A percentile compares a stretch with the other conserved stretches of the same genome.
Conservation (phyloP, 257 asterid species). For the Haberlea rhodopensis region DNA sequence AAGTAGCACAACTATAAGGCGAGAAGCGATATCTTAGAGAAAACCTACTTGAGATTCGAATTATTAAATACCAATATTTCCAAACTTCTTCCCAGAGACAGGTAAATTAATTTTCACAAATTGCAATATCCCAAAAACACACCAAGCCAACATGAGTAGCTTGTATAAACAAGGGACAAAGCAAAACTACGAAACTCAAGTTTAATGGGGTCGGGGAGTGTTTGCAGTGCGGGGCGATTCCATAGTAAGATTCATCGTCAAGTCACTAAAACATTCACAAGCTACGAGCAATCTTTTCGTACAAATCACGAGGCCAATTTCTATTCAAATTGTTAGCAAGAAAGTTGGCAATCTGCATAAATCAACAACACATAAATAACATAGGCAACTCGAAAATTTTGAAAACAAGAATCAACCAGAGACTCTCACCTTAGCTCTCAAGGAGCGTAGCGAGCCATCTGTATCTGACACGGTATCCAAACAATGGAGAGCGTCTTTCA, state of each 20-base stretch:
- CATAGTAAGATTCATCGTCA: neutral
- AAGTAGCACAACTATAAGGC: too few species aligned
- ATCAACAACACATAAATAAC: neutral
- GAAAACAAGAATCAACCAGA: neutral
- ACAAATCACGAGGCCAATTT: conserved; percentile 94
- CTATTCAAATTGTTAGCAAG: conserved; percentile 77
- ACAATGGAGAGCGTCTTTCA: conserved; percentile 80
- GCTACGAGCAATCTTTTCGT: conserved; percentile 83
- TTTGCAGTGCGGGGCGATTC: neutral
- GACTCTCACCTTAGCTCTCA: conserved; percentile 72
- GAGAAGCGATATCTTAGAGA: too few species aligned
- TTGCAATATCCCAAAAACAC: neutral
- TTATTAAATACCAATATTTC: too few species aligned
- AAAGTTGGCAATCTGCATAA: conserved; percentile 83
- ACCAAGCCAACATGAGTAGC: neutral
- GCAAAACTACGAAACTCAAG: neutral
- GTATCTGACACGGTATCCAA: conserved; percentile 78
- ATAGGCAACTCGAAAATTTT: neutral
- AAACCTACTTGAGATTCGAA: too few species aligned
- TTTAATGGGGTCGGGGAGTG: neutral
- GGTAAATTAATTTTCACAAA: too few species aligned
- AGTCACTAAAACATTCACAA: conserved; percentile 37
- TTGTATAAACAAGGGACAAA: conserved; percentile 14
- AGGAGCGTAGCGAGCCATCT: conserved; percentile 89
- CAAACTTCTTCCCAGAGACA: too few species aligned